A percentile compares a stretch with the other conserved stretches of the same genome.
These are phyloP conservation scores for Colletotrichum chlorophyti DNA, from an alignment of 2,329 filamentous ascomycete genomes.

Conservation along the genomic window DNA sequence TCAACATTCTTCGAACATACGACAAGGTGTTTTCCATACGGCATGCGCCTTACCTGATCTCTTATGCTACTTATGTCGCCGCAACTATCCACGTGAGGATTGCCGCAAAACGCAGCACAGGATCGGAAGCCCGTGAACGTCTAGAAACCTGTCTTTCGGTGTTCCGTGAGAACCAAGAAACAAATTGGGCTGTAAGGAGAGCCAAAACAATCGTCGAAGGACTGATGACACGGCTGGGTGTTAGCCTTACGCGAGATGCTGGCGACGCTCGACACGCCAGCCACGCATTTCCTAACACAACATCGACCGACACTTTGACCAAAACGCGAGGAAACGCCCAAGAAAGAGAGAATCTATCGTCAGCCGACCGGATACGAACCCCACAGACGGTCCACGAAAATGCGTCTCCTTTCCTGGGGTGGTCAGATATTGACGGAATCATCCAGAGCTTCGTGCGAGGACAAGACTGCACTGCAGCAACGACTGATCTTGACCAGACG, in stretches of 20 bases:
- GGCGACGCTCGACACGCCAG: not conserved
- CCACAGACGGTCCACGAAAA: not conserved
- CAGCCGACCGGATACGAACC: not conserved
- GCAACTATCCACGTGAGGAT: constrained; percentile 60
- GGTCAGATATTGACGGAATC: constrained; percentile 43
- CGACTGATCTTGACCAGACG: not conserved
- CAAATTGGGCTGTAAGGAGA: constrained; percentile 54
- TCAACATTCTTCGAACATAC: constrained; percentile 50
- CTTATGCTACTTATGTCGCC: constrained; percentile 61
- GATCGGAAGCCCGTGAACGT: constrained; percentile 45
- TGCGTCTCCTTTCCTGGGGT: constrained; percentile 29
- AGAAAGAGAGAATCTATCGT: not conserved
- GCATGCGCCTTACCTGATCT: constrained; percentile 58
- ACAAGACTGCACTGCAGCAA: constrained; percentile 19
- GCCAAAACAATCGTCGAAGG: constrained; percentile 52
- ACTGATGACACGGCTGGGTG: constrained; percentile 52
- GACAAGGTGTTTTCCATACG: constrained; percentile 51
- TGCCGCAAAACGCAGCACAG: constrained; percentile 50
- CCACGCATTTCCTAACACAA: not conserved
- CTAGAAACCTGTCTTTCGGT: constrained; percentile 53
- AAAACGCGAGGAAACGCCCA: not conserved
- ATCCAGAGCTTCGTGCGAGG: constrained; percentile 42
- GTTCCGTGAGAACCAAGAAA: constrained; percentile 56
- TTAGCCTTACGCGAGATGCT: constrained; percentile 27
- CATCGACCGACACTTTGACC: not conserved